phyloP scores from a whole-genome alignment of 345 rosid species.

The Hibiscus tridactylites region DNA sequence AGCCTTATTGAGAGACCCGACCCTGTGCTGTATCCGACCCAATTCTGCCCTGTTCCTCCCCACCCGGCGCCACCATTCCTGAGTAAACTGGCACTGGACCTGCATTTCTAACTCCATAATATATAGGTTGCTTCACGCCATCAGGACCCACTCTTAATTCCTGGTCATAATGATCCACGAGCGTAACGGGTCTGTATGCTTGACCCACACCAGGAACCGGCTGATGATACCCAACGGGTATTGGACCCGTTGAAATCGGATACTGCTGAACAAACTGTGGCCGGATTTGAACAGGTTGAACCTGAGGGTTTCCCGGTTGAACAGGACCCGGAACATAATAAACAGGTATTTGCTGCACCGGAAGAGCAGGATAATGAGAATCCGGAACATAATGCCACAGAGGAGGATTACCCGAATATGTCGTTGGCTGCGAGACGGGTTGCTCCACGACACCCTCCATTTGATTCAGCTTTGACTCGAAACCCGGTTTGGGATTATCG shows the following conservation, averaged over 20 bases:
- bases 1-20: slow-evolving; percentile 28
- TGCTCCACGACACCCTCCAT: slow-evolving; percentile 24
- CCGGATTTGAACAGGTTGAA: slow-evolving; percentile 37
- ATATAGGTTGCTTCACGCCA: slow-evolving; percentile 45
- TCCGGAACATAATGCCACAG: slow-evolving; percentile 52
- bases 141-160: slow-evolving; percentile 30
- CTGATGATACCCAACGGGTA: slow-evolving; percentile 64
- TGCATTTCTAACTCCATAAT: slow-evolving; percentile 51
- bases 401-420: slow-evolving; percentile 41
- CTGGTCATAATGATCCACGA: slow-evolving; percentile 32
- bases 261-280: slow-evolving; percentile 54
- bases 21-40: slow-evolving; percentile 36
- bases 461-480: slow-evolving; percentile 21
- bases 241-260: slow-evolving; percentile 33
- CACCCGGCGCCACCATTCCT: slow-evolving; percentile 52
- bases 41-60: slow-evolving; percentile 39
- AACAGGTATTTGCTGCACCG: slow-evolving; percentile 47
- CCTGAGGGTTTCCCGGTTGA: slow-evolving; percentile 39
- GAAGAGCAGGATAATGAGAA: slow-evolving; percentile 42
- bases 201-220: slow-evolving; percentile 44
- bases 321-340: slow-evolving; percentile 52
- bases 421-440: slow-evolving; percentile 28
- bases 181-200: slow-evolving; percentile 43
- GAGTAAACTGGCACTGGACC: slow-evolving; percentile 46
- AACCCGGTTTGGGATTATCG: slow-evolving; percentile 31